phyloP scores from a whole-genome alignment of 116 monocot species.

The Iris pallida region DNA sequence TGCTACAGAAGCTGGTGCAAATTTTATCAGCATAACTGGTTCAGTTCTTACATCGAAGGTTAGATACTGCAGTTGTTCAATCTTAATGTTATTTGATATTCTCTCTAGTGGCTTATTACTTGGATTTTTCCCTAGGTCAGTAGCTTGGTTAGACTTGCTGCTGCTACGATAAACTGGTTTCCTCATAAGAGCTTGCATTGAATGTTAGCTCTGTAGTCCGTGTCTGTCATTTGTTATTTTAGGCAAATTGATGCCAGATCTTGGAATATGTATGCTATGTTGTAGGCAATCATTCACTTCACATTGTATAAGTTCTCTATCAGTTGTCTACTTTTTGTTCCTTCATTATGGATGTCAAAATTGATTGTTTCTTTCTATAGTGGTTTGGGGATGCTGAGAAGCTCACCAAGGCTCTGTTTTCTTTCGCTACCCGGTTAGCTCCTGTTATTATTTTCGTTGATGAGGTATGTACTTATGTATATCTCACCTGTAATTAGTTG shows the following conservation, averaged over 20 bases:
- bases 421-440: constrained; percentile 79
- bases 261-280: background rate
- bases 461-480: constrained; percentile 43
- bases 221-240: too few relatives aligned
- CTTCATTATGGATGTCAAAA: background rate
- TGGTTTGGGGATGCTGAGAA: constrained; percentile 99
- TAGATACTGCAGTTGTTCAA: background rate
- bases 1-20: constrained; percentile 97
- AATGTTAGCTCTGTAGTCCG: too few relatives aligned
- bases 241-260: background rate
- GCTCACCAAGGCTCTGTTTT: constrained; percentile 96
- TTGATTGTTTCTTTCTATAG: constrained; percentile 32
- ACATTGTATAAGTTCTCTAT: background rate
- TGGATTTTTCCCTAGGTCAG: too few relatives aligned
- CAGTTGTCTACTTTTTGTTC: background rate
- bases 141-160: too few relatives aligned
- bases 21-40: constrained; percentile 94
- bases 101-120: too few relatives aligned
- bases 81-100: too few relatives aligned
- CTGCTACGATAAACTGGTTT: too few relatives aligned
- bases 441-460: constrained; percentile 98
- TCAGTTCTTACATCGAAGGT: constrained; percentile 96
- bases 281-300: background rate
- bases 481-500: too few relatives aligned
- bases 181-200: too few relatives aligned